phyloP scores from a whole-genome alignment of 345 rosid species.

The Sonneratia alba region DNA sequence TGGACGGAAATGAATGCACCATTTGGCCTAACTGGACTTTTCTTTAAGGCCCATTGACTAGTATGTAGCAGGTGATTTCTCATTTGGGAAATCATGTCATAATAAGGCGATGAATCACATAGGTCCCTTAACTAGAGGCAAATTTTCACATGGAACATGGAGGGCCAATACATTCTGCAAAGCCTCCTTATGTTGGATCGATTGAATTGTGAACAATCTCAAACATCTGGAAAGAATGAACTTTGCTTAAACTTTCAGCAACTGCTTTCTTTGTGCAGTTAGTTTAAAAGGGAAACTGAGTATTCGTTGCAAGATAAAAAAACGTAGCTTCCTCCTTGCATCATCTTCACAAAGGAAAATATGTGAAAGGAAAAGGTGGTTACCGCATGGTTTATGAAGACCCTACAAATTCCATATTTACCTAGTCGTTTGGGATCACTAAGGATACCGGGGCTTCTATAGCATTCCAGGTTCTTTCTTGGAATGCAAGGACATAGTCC shows the following conservation, averaged over 20 bases:
- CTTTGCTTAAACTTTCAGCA: neutral
- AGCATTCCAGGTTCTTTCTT: too few relatives aligned
- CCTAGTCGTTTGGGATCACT: too few relatives aligned
- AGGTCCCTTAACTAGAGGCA: neutral
- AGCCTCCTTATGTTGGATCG: neutral
- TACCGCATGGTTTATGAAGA: too few relatives aligned
- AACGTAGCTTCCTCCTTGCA: neutral
- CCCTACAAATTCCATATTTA: too few relatives aligned
- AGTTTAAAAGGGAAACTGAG: neutral
- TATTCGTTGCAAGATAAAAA: neutral
- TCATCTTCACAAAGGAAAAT: neutral
- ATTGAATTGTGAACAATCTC: neutral
- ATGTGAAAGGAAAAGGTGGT: neutral
- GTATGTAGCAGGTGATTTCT: too few relatives aligned
- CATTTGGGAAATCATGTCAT: neutral
- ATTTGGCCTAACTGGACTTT: too few relatives aligned
- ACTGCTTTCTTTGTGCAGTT: neutral
- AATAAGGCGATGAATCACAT: neutral
- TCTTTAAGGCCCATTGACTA: too few relatives aligned
- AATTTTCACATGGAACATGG: too few relatives aligned
- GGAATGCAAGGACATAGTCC: too few relatives aligned
- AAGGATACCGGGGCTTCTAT: too few relatives aligned
- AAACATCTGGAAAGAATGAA: neutral
- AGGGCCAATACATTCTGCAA: neutral
- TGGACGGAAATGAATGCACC: neutral